These are phyloP conservation scores for Vachellia collinsii DNA, from an alignment of 306 rosid species.

Conservation along the genomic window DNA sequence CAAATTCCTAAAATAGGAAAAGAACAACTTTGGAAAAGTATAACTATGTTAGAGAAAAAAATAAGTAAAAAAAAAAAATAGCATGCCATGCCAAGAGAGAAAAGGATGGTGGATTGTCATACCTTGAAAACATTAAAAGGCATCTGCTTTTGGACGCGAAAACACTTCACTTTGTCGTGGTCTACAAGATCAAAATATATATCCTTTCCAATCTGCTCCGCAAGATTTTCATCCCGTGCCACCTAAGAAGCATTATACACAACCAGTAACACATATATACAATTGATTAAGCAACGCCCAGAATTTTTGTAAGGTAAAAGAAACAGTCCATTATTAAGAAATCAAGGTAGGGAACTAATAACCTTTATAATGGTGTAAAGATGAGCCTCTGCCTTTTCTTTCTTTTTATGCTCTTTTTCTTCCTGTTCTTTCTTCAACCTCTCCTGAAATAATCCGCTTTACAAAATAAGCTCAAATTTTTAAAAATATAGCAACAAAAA, in stretches of 20 bases:
- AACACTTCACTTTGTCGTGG: conserved; percentile 89
- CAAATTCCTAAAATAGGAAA: conserved; percentile 8
- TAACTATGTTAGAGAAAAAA: not conserved
- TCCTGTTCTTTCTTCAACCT: conserved; percentile 93
- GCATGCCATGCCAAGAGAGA: conserved; percentile 5
- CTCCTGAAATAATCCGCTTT: conserved; percentile 53
- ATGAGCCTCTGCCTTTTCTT: conserved; percentile 89
- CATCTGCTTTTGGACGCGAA: conserved; percentile 80
- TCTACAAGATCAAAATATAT: conserved; percentile 94
- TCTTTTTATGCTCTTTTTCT: conserved; percentile 86
- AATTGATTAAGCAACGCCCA: conserved; percentile 24
- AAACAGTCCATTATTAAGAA: conserved; percentile 23
- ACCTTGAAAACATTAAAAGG: conserved; percentile 83
- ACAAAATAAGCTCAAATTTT: conserved; percentile 30
- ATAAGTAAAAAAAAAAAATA: not conserved
- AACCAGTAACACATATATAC: conserved; percentile 17
- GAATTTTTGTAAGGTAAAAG: conserved; percentile 9
- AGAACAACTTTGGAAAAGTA: not conserved
- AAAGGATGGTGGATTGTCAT: conserved; percentile 20
- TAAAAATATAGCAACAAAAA: conserved; percentile 28
- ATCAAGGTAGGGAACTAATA: conserved; percentile 17
- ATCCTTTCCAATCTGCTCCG: conserved; percentile 83
- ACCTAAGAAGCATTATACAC: conserved; percentile 55
- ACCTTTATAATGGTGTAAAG: conserved; percentile 91
- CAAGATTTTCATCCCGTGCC: conserved; percentile 77